Percentiles rank a stretch among this genome's conserved stretches.
phyloP scores from a whole-genome alignment of 345 rosid species.

The Pseudoturritis turrita region DNA sequence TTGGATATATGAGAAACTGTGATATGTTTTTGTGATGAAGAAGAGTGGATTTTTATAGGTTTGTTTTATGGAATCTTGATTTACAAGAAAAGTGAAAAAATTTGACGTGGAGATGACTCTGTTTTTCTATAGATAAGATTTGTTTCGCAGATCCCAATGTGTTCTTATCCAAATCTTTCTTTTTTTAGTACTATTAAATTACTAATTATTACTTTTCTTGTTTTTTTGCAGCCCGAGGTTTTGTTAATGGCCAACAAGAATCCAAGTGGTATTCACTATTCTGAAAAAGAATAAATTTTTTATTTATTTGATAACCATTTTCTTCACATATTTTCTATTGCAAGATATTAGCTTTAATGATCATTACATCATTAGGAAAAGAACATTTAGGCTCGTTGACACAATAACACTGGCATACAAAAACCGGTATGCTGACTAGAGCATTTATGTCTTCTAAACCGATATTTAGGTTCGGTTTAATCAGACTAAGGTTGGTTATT shows the following conservation, averaged over 20 bases:
- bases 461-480: too few relatives aligned
- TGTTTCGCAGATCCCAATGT: constrained; percentile 28
- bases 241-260: constrained; percentile 17
- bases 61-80: background rate
- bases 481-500: background rate
- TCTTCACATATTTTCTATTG: too few relatives aligned
- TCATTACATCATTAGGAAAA: background rate
- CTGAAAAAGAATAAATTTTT: background rate
- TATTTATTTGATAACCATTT: too few relatives aligned
- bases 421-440: background rate
- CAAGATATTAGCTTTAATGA: background rate
- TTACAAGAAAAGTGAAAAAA: background rate
- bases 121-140: constrained; percentile 33
- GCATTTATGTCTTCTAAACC: background rate
- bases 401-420: background rate
- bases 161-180: constrained; percentile 27
- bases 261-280: background rate
- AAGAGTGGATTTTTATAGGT: constrained; percentile 1
- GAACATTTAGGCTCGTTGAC: background rate
- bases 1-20: background rate
- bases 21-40: background rate
- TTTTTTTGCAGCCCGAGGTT: background rate
- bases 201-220: background rate
- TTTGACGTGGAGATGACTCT: constrained; percentile 23
- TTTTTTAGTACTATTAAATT: background rate